phyloP scores from a whole-genome alignment of 208 protist species.

The Trypanosoma avium region DNA sequence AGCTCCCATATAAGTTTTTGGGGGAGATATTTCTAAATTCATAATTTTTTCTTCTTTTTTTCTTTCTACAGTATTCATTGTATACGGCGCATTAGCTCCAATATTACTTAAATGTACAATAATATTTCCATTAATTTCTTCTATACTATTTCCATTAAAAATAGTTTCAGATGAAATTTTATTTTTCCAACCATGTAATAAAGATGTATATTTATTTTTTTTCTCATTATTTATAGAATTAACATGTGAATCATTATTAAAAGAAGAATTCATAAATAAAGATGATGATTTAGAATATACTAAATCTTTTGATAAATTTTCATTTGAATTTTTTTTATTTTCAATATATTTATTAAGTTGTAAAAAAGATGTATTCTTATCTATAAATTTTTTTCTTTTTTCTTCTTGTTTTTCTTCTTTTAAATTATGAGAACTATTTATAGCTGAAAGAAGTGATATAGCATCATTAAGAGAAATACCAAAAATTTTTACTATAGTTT shows the following conservation, averaged over 20 bases:
- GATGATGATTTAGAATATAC: not conserved
- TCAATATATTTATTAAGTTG: no score
- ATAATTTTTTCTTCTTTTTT: not conserved
- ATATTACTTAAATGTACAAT: slow-evolving; percentile 3
- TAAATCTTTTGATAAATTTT: no score
- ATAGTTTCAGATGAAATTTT: not conserved
- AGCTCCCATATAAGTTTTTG: not conserved
- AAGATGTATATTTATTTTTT: slow-evolving; percentile 7
- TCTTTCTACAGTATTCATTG: not conserved
- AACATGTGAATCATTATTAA: not conserved
- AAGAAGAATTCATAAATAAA: not conserved
- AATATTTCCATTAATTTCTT: not conserved
- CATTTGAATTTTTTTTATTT: no score
- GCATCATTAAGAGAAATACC: not conserved
- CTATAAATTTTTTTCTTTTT: not conserved
- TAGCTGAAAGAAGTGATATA: not conserved
- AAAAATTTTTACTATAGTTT: slow-evolving; percentile 5
- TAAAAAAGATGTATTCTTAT: no score
- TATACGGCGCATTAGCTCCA: not conserved
- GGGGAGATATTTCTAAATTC: no score
- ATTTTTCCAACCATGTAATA: no score
- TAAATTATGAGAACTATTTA: not conserved
- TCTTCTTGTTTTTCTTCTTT: not conserved
- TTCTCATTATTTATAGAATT: not conserved
- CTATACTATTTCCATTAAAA: not conserved